Conservation (phyloP, 2,329 filamentous ascomycete genomes). For the Botrytis porri region DNA sequence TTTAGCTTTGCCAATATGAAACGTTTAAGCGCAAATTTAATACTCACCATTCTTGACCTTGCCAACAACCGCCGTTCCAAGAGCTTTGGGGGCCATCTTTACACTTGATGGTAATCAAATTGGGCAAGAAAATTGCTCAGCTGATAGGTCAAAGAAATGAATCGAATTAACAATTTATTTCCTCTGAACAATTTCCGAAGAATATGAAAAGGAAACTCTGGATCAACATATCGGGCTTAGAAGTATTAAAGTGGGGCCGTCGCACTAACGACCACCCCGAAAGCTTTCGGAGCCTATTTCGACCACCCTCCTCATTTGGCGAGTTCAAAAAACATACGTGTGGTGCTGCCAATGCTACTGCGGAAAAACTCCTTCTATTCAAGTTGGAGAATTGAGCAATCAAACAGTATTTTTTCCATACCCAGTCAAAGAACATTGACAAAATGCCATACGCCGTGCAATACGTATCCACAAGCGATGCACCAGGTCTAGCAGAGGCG, state of each 20-base stretch:
- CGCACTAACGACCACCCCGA: neutral
- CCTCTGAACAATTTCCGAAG: neutral
- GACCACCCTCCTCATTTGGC: neutral
- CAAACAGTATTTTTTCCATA: neutral
- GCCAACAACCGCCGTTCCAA: neutral
- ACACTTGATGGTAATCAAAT: neutral
- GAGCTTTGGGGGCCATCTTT: neutral
- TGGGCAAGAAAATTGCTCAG: neutral
- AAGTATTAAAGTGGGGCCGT: neutral
- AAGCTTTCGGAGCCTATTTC: neutral
- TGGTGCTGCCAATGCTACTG: neutral
- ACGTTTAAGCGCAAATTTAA: neutral
- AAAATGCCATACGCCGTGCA: neutral
- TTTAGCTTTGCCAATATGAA: neutral
- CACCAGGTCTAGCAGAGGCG: neutral
- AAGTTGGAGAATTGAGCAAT: neutral
- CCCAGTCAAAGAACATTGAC: neutral
- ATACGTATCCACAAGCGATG: neutral
- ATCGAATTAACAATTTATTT: neutral
- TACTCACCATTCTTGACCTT: neutral
- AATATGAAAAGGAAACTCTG: neutral
- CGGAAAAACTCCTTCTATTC: neutral
- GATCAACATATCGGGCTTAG: neutral
- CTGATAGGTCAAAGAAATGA: neutral
- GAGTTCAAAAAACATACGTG: neutral